Evolutionary conservation across 768 basidiomycete species (phyloP).

Genomic region (Phylloporus sp.): DNA sequence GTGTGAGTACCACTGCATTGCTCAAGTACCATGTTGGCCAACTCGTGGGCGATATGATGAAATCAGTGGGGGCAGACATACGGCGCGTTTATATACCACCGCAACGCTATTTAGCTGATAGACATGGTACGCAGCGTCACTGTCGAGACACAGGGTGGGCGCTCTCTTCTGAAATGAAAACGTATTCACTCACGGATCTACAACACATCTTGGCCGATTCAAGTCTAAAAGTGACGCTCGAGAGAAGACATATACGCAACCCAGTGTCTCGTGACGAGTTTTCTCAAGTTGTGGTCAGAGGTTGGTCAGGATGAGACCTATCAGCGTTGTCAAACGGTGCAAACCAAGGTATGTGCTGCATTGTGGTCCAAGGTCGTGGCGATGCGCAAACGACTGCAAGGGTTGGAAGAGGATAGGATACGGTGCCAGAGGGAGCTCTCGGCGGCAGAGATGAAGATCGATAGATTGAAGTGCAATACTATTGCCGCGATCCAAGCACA

Average conservation of each 20-base stretch:
- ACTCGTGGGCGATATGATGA: no score
- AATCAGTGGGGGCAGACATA: no score
- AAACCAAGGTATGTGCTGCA: constrained; percentile 55
- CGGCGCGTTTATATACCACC: no score
- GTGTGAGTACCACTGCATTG: no score
- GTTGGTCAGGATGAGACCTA: constrained; percentile 39
- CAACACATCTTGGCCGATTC: constrained; percentile 29
- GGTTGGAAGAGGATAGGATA: constrained; percentile 46
- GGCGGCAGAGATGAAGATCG: constrained; percentile 56
- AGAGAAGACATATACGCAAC: constrained; percentile 57
- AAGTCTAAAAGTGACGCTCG: constrained; percentile 40
- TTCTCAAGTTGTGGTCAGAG: constrained; percentile 39
- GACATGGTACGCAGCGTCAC: constrained; percentile 61
- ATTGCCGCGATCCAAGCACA: constrained; percentile 44
- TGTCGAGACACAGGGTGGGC: constrained; percentile 41
- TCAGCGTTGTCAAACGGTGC: constrained; percentile 46
- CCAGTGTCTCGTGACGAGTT: constrained; percentile 53
- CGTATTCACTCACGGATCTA: neutral
- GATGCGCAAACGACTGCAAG: constrained; percentile 46
- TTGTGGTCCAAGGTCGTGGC: constrained; percentile 56
- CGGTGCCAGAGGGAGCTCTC: constrained; percentile 49
- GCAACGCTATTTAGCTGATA: constrained; percentile 61
- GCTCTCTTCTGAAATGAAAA: neutral
- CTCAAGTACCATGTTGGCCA: no score
- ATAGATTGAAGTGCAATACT: constrained; percentile 54